Evolutionary conservation across 257 asterid genomes (phyloP), one percentile per base, ranked within the genome.

Genomic region (Solanum habrochaites): DNA sequence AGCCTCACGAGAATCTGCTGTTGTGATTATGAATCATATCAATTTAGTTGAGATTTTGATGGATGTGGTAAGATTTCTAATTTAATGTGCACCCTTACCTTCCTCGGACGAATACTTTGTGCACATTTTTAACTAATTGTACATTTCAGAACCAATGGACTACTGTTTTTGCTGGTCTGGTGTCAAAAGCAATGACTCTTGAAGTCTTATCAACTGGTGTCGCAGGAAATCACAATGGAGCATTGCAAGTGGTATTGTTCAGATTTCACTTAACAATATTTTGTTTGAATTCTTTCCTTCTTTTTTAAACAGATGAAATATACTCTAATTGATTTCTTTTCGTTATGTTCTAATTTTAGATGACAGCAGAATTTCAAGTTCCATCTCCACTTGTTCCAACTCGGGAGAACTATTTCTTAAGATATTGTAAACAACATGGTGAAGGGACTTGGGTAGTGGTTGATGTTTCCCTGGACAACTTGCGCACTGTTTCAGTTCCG

Each of bases 371-470:
- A 88, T 91, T 94, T 88, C 98, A 95, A 74, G 95, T 95, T 25
- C 98, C 98, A 0, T 92, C 98, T 40, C 98, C 98, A 5, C 85
- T 92, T 27, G 98, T 95, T 88, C 98, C 98, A 4, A 93, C 96
- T 12, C 95, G 98, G 0, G 96, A 95, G 67, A 94, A 91, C 88
- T 95, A 93, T 90, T 95, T 92, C 12, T 93, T 93, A 27, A 90
- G 98, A 86, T 95, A 95, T 71, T 95, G 98, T 91, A 95, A 95
- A 87, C 98, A 92, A 69, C 97, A 95, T 71, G 71, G 87, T 1
- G 98, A 95, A 20, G 98, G 96, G 14, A 89, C 88, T 11, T 95
- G 98, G 98, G 98, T 96, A 1, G 97, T 95, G 7, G 98, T 94
- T 3, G 98, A 95, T 85, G 96, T 95, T 83, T 95, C 98, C 11